A percentile compares a stretch with the other conserved stretches of the same genome.
These are phyloP conservation scores for Rhodotorula mucilaginosa DNA, from an alignment of 1,284 basidiomycete species.

Conservation along the genomic window DNA sequence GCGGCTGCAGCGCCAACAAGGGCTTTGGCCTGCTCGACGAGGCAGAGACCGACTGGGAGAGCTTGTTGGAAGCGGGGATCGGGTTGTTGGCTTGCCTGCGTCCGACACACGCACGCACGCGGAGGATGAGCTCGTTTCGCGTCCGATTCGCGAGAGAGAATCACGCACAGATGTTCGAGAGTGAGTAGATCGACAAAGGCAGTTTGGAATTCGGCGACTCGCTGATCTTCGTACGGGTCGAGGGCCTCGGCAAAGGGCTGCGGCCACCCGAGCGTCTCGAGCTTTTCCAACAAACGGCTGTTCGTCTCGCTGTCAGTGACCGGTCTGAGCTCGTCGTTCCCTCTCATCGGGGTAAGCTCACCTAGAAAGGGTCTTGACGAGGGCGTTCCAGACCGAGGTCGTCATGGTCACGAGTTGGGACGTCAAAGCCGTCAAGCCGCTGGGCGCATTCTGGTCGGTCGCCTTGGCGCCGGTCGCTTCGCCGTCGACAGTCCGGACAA, in stretches of 20 bases:
- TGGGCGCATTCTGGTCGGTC: background rate
- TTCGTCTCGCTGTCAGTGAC: constrained; percentile 46
- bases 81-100: constrained; percentile 15
- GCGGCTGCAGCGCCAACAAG: constrained; percentile 74
- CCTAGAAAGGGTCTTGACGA: constrained; percentile 34
- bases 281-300: constrained; percentile 56
- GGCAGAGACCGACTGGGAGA: background rate
- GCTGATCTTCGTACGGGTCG: constrained; percentile 56
- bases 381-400: constrained; percentile 32
- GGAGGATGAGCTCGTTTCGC: background rate
- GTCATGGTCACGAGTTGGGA: constrained; percentile 39
- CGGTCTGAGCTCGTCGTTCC: constrained; percentile 65
- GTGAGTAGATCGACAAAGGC: constrained; percentile 71
- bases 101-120: no score
- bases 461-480: background rate
- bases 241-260: constrained; percentile 54
- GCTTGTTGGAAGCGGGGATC: constrained; percentile 10
- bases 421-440: constrained; percentile 24
- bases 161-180: constrained; percentile 69
- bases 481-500: constrained; percentile 24
- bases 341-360: constrained; percentile 25
- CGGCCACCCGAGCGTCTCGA: constrained; percentile 80
- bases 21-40: constrained; percentile 50
- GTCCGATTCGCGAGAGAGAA: background rate
- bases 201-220: constrained; percentile 63